These are phyloP conservation scores for Caryocar brasiliense DNA, from an alignment of 441 rosid genomes.

Conservation along the genomic window DNA sequence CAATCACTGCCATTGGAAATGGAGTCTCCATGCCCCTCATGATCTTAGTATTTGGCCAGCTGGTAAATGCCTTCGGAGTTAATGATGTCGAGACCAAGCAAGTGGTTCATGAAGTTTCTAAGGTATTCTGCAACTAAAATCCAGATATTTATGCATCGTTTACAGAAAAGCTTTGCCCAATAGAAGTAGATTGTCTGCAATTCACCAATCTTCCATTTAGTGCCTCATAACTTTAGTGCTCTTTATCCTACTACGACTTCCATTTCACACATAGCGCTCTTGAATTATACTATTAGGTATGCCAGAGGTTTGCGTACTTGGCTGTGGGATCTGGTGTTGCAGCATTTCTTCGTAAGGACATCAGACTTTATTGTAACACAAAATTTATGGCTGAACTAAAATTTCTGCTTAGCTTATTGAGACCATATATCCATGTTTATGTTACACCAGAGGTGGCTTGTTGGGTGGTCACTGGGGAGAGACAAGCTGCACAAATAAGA, in stretches of 20 bases:
- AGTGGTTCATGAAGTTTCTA: slow-evolving; percentile 19
- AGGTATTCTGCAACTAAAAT: slow-evolving; percentile 15
- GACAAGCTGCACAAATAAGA: slow-evolving; percentile 58
- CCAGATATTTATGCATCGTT: background rate
- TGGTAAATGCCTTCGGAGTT: slow-evolving; percentile 27
- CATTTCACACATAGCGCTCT: too few species aligned
- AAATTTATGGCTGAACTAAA: too few species aligned
- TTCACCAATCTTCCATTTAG: too few species aligned
- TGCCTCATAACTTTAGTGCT: too few species aligned
- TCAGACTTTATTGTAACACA: too few species aligned
- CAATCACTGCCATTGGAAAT: slow-evolving; percentile 29
- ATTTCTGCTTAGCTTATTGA: background rate
- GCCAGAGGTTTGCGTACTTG: slow-evolving; percentile 42
- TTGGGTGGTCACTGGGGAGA: slow-evolving; percentile 68
- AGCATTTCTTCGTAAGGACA: slow-evolving; percentile 51
- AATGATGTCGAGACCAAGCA: background rate
- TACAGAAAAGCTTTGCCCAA: too few species aligned
- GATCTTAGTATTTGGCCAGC: slow-evolving; percentile 28
- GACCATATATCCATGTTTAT: background rate
- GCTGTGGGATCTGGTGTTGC: slow-evolving; percentile 43
- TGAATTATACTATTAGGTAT: slow-evolving; percentile 32
- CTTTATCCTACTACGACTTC: too few species aligned
- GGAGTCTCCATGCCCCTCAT: slow-evolving; percentile 34
- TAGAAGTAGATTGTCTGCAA: too few species aligned
- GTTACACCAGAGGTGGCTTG: slow-evolving; percentile 43